phyloP scores from a whole-genome alignment of 345 rosid genomes.

The Corchorus capsularis region DNA sequence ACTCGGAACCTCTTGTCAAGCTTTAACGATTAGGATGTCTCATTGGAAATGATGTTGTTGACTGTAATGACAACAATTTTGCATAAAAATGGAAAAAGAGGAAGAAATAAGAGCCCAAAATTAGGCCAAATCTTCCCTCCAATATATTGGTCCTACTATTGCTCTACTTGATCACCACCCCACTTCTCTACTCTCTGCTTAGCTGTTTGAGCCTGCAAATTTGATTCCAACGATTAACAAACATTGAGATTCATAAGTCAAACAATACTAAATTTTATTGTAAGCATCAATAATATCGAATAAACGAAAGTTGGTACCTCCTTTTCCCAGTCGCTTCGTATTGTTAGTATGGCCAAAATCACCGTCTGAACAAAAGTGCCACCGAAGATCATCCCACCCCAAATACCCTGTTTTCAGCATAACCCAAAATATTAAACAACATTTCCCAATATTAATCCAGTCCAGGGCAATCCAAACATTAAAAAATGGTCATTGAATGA shows the following conservation, averaged over 20 bases:
- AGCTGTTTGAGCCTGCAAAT: conserved; percentile 43
- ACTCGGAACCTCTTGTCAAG: no score
- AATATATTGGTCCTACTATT: background rate
- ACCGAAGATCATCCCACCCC: conserved; percentile 79
- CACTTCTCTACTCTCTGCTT: conserved; percentile 30
- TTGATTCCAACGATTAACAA: background rate
- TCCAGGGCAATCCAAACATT: no score
- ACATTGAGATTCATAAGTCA: background rate
- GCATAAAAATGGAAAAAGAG: no score
- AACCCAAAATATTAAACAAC: no score
- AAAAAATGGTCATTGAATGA: background rate
- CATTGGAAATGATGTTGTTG: no score
- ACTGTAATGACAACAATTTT: no score
- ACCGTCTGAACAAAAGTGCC: conserved; percentile 64
- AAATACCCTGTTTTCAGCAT: conserved; percentile 53
- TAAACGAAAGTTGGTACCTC: conserved; percentile 40
- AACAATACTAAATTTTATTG: background rate
- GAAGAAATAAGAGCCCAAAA: no score
- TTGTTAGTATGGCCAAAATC: conserved; percentile 50
- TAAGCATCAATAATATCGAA: background rate
- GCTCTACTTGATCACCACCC: conserved; percentile 7
- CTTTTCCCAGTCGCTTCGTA: conserved; percentile 53
- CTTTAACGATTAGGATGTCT: no score
- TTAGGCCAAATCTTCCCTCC: background rate
- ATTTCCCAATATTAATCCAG: no score